Conservation (phyloP, 306 rosid species). For the Purshia tridentata region DNA sequence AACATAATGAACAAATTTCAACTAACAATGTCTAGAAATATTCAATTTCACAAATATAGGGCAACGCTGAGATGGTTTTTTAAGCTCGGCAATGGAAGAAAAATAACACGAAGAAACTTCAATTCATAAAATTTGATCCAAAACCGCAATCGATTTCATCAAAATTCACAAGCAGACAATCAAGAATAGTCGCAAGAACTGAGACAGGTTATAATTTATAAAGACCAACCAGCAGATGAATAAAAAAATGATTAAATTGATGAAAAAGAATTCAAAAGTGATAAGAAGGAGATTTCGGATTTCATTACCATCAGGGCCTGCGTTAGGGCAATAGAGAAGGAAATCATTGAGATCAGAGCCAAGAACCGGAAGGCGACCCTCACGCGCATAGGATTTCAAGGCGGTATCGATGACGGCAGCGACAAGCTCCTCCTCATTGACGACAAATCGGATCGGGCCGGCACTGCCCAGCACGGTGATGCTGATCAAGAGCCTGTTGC, state of each 20-base stretch:
- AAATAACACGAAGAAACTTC: no score
- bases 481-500: constrained; percentile 68
- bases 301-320: constrained; percentile 67
- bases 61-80: constrained; percentile 6
- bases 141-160: no score
- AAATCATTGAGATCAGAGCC: constrained; percentile 54
- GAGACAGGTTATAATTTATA: no score
- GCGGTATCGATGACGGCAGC: constrained; percentile 79
- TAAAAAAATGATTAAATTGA: no score
- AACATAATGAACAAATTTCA: neutral
- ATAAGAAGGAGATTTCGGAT: neutral
- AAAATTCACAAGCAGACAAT: no score
- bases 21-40: neutral
- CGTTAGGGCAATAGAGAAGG: constrained; percentile 65
- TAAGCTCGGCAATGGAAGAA: no score
- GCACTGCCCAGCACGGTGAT: constrained; percentile 86
- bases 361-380: constrained; percentile 83
- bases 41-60: neutral
- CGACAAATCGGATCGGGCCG: constrained; percentile 93
- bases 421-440: constrained; percentile 62
- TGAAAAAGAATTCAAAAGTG: no score
- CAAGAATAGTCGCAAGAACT: no score
- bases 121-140: no score
- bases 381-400: constrained; percentile 86
- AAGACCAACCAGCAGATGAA: no score